Conservation (phyloP, 2,329 filamentous ascomycete species). For the Purpureocillium lavendulum region DNA sequence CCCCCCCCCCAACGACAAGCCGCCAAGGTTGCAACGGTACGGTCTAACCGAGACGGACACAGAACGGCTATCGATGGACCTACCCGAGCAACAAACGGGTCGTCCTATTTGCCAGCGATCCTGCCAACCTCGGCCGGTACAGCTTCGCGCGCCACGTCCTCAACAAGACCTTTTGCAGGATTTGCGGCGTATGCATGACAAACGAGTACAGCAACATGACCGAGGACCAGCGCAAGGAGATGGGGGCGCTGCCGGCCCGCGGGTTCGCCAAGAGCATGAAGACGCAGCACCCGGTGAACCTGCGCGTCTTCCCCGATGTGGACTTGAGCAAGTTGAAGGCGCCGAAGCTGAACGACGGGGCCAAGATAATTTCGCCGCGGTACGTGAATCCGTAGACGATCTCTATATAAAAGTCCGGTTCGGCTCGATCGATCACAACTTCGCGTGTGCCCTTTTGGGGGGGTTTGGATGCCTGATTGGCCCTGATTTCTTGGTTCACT, state of each 20-base stretch:
- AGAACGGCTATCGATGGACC: constrained; percentile 36
- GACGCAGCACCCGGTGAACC: constrained; percentile 24
- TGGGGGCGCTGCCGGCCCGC: too few relatives aligned
- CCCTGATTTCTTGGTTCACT: too few relatives aligned
- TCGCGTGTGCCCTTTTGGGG: too few relatives aligned
- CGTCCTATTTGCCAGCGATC: constrained; percentile 26
- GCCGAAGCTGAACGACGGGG: background rate
- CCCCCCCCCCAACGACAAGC: too few relatives aligned
- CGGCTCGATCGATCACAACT: too few relatives aligned
- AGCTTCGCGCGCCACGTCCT: constrained; percentile 20
- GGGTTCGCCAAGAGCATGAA: too few relatives aligned
- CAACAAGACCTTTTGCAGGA: constrained; percentile 39
- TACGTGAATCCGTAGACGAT: too few relatives aligned
- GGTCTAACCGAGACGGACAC: background rate
- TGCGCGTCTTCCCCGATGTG: constrained; percentile 28
- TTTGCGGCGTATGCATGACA: constrained; percentile 34
- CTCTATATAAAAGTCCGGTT: too few relatives aligned
- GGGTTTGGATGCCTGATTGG: too few relatives aligned
- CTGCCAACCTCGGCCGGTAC: constrained; percentile 29
- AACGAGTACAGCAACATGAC: constrained; percentile 13
- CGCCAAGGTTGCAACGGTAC: background rate
- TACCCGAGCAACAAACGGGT: constrained; percentile 32
- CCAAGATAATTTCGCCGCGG: too few relatives aligned
- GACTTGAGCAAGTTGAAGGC: constrained; percentile 18
- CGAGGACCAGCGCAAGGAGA: background rate